Evolutionary conservation across 805 yeast genomes (phyloP).

Genomic region (Zygotorulaspora florentina): DNA sequence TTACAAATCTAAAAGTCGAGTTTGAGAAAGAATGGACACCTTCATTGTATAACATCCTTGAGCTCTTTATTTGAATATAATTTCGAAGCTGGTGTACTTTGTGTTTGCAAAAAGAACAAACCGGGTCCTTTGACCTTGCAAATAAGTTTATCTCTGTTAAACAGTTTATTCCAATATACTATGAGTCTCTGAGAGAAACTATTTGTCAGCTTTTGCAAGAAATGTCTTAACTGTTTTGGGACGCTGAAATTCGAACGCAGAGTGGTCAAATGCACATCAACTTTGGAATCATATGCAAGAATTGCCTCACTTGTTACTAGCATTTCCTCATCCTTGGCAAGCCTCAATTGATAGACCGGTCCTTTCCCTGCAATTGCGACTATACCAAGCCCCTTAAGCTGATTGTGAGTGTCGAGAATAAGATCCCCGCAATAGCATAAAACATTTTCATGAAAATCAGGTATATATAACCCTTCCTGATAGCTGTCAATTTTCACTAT

Average conservation of each 20-base stretch:
- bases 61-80: constrained; percentile 12
- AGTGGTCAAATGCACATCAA: constrained; percentile 6
- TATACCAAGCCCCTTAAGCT: constrained; percentile 27
- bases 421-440: constrained; percentile 28
- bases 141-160: constrained; percentile 20
- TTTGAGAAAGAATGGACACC: constrained; percentile 1
- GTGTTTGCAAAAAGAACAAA: constrained; percentile 26
- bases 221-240: constrained; percentile 7
- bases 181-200: constrained; percentile 12
- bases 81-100: constrained; percentile 13
- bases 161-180: constrained; percentile 12
- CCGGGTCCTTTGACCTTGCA: constrained; percentile 34
- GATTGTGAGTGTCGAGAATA: constrained; percentile 10
- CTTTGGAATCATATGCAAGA: constrained; percentile 18
- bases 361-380: constrained; percentile 32
- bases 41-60: constrained; percentile 5
- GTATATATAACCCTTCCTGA: constrained; percentile 23
- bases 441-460: constrained; percentile 17
- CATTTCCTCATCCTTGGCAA: constrained; percentile 24
- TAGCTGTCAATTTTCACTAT: constrained; percentile 23
- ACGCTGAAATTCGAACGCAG: constrained; percentile 7
- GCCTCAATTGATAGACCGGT: constrained; percentile 27
- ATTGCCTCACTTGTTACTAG: constrained; percentile 23
- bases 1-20: constrained; percentile 7
- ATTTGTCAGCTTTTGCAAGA: constrained; percentile 6